phyloP scores from a whole-genome alignment of 2,329 filamentous ascomycete species.

The Arachnomyces sp. region DNA sequence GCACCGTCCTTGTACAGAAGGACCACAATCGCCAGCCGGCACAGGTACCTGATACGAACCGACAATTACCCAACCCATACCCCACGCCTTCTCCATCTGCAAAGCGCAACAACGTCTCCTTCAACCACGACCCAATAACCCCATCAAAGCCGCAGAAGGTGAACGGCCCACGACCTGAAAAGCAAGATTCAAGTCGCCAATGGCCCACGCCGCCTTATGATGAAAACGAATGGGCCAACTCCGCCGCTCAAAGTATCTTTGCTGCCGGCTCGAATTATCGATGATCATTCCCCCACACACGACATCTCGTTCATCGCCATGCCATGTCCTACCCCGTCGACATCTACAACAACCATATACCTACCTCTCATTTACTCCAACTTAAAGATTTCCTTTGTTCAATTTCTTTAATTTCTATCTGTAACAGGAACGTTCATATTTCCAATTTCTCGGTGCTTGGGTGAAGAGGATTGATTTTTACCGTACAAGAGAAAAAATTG shows the following conservation, averaged over 20 bases:
- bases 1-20: slow-evolving; percentile 14
- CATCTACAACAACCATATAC: slow-evolving; percentile 1
- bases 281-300: slow-evolving; percentile 18
- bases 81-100: slow-evolving; percentile 72
- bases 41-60: slow-evolving; percentile 12
- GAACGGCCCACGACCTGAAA: slow-evolving; percentile 47
- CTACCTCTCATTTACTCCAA: slow-evolving; percentile 2
- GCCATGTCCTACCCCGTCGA: too few relatives aligned
- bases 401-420: not conserved
- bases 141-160: slow-evolving; percentile 61
- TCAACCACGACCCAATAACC: slow-evolving; percentile 47
- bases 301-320: slow-evolving; percentile 3
- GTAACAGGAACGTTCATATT: not conserved
- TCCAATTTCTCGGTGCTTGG: not conserved
- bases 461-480: not conserved
- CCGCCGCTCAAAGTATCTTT: slow-evolving; percentile 73
- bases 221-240: slow-evolving; percentile 82
- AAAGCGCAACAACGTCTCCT: slow-evolving; percentile 67
- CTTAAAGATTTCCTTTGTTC: not conserved
- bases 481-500: not conserved
- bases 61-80: slow-evolving; percentile 44
- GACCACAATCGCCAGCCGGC: slow-evolving; percentile 42
- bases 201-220: slow-evolving; percentile 96
- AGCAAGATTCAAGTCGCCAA: slow-evolving; percentile 53
- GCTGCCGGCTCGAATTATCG: slow-evolving; percentile 48